Evolutionary conservation across 78 protist genomes (phyloP), one percentile per base, ranked within the genome.

Genomic region (Dictyostelium purpureum): DNA sequence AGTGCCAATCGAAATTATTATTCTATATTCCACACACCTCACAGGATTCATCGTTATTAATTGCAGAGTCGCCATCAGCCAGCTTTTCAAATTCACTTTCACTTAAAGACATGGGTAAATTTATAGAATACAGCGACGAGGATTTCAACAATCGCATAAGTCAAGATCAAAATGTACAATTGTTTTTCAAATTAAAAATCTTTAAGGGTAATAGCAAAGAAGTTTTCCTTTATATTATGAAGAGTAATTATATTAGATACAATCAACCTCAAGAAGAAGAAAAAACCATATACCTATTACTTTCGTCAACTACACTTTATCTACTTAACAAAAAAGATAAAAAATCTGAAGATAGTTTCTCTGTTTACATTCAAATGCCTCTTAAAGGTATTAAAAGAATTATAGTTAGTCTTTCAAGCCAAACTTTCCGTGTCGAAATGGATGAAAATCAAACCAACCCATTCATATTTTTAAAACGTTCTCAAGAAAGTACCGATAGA

Each of bases 361-460:
- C 79, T 10, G 18, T 45, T 9, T 10, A 47, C 4, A 28, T 24
- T 0, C 6, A 59, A 2, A 18, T 40, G 6, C 35, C 70, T 38
- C 26, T 82, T 45, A 47, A 31, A 6, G 90, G 70, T 26, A 82
- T 82, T 40, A 10, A 52, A 1, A 49, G 59, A 18, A 37, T 82
- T 7, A 28, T 38, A 14, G 57, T 82, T 54, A 69, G 79, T 28
- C n/a, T 82, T 16, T 37, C 65, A 3, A 38, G 43, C 9, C 90
- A 82, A 70, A 70, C 38, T 19, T 82, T 82, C 54, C 67, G 90
- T 56, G 14, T 82, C 2, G 90, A 82, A 56, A n/a, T 82, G 59
- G 90, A 82, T 33, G 90, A 82, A 70, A 52, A 67, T 28, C 70
- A 79, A 40, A n/a, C n/a, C n/a, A n/a, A n/a, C n/a, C n/a, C n/a